Conservation (phyloP, 83 land plant species). For the Picea mariana region DNA sequence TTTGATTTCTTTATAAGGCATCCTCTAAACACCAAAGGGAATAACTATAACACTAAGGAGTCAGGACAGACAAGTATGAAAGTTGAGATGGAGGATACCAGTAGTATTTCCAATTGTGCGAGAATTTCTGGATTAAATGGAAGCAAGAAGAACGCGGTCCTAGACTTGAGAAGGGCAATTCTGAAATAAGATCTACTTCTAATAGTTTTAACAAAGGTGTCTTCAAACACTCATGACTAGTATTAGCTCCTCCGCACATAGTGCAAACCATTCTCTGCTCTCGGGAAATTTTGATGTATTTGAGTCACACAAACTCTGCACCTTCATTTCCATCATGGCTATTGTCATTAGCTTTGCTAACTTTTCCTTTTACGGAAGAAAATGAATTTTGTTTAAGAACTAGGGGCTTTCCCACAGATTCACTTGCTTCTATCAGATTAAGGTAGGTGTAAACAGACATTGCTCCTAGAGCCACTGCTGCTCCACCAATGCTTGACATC, state of each 20-base stretch:
- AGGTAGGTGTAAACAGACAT: conserved; percentile 88
- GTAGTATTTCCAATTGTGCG: background rate
- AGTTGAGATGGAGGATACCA: background rate
- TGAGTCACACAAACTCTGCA: conserved; percentile 11
- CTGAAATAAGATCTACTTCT: conserved; percentile 8
- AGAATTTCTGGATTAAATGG: background rate
- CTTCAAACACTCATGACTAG: background rate
- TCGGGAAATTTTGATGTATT: background rate
- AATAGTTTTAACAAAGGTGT: background rate
- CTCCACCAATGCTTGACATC: conserved; percentile 64
- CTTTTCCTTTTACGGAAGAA: conserved; percentile 4
- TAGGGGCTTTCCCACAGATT: background rate
- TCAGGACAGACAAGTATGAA: background rate
- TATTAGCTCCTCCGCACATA: background rate
- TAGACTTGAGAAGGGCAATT: background rate
- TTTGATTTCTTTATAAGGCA: background rate
- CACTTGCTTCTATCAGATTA: conserved; percentile 26
- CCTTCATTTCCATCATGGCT: background rate
- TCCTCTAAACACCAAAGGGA: background rate
- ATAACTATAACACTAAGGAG: background rate
- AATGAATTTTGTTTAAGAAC: conserved; percentile 10
- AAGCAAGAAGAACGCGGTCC: background rate
- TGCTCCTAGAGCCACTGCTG: conserved; percentile 66
- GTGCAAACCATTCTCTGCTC: background rate
- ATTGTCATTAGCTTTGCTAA: background rate